These are phyloP conservation scores for Tuctoria greenei DNA, from an alignment of 176 grass and related monocot species.

Conservation along the genomic window DNA sequence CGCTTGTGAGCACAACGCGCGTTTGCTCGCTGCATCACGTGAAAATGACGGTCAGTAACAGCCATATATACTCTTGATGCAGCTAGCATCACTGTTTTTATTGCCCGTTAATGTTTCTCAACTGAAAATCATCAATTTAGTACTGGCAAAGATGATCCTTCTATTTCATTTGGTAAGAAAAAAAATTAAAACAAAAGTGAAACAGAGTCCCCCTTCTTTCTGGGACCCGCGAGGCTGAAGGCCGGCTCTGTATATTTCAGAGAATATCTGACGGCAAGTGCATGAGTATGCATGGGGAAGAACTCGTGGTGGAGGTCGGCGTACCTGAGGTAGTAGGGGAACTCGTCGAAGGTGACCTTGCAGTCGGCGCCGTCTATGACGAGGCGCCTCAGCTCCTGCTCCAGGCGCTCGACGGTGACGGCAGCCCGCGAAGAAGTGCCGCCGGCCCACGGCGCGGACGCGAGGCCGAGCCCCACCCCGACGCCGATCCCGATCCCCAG, in stretches of 20 bases:
- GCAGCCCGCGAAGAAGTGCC: constrained; percentile 33
- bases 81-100: neutral
- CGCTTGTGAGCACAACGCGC: constrained; percentile 82
- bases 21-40: constrained; percentile 68
- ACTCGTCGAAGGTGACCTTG: constrained; percentile 89
- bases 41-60: neutral
- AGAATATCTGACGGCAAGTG: too few species aligned
- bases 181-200: neutral
- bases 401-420: constrained; percentile 62
- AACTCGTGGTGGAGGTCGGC: too few species aligned
- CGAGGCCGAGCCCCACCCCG: constrained; percentile 77
- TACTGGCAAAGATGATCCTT: too few species aligned
- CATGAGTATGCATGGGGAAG: too few species aligned
- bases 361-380: constrained; percentile 50
- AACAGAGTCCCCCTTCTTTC: neutral
- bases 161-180: neutral
- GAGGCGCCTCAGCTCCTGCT: constrained; percentile 71
- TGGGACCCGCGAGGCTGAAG: neutral
- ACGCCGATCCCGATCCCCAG: constrained; percentile 82
- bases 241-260: neutral
- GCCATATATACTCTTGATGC: too few species aligned
- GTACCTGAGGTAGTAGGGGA: constrained; percentile 93
- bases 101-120: too few species aligned
- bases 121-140: too few species aligned
- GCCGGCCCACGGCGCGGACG: constrained; percentile 51